Conservation (phyloP, 768 basidiomycete genomes). For the Hygrocybe punicea region DNA sequence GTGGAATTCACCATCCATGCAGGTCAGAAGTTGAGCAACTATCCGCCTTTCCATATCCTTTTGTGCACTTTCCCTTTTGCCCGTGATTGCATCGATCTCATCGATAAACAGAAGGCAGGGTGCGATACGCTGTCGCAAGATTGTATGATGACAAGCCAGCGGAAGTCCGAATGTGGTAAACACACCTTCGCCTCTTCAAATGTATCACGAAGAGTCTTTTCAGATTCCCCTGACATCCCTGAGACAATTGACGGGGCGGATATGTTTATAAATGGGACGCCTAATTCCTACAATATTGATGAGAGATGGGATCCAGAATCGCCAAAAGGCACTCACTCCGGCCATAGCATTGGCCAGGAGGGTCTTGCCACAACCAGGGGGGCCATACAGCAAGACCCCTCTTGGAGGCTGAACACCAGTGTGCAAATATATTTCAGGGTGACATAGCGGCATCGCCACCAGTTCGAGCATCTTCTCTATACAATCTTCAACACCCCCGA, state of each 20-base stretch:
- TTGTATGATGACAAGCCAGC: neutral
- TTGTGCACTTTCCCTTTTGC: conserved; percentile 96
- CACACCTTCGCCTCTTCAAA: conserved; percentile 94
- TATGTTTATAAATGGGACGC: conserved; percentile 87
- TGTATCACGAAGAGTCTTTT: conserved; percentile 92
- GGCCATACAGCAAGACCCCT: conserved; percentile 90
- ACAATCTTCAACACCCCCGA: conserved; percentile 83
- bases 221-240: conserved; percentile 98
- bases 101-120: conserved; percentile 96
- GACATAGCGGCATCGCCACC: conserved; percentile 92
- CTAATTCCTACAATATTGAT: conserved; percentile 64
- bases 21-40: conserved; percentile 95
- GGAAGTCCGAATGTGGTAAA: neutral
- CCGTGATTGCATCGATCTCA: conserved; percentile 97
- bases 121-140: conserved; percentile 62
- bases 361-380: conserved; percentile 97
- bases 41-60: conserved; percentile 98
- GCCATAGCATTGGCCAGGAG: conserved; percentile 91
- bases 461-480: conserved; percentile 93
- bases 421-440: conserved; percentile 93
- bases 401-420: conserved; percentile 91
- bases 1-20: conserved; percentile 82
- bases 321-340: conserved; percentile 54
- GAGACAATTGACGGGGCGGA: conserved; percentile 96
- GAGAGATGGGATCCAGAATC: neutral